These are phyloP conservation scores for Cronartium quercuum DNA, from an alignment of 1,284 basidiomycete species.

Conservation along the genomic window DNA sequence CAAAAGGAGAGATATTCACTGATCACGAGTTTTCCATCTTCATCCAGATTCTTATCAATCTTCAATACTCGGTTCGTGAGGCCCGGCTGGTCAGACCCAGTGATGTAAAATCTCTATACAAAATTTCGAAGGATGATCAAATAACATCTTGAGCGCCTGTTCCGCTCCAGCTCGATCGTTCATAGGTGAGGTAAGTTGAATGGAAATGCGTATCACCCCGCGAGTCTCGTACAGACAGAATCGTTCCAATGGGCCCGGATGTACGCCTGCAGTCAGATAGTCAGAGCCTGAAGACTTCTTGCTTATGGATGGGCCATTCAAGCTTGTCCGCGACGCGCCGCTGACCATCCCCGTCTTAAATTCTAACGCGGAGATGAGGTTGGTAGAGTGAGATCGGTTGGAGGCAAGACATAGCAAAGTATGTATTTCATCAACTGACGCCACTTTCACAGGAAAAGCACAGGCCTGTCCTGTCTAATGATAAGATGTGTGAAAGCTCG, in stretches of 20 bases:
- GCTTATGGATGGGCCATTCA: background rate
- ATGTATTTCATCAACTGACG: too few relatives aligned
- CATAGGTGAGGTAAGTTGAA: background rate
- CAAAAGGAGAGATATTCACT: constrained; percentile 11
- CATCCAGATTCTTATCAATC: constrained; percentile 65
- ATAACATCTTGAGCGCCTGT: background rate
- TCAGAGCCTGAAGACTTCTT: background rate
- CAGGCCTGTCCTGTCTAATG: too few relatives aligned
- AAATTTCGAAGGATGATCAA: background rate
- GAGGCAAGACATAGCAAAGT: too few relatives aligned
- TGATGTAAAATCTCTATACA: constrained; percentile 68
- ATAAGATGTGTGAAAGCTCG: too few relatives aligned
- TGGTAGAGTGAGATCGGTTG: too few relatives aligned
- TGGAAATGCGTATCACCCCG: background rate
- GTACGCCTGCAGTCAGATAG: background rate
- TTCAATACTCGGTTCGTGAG: constrained; percentile 81
- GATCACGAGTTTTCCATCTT: constrained; percentile 36
- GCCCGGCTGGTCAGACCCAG: constrained; percentile 76
- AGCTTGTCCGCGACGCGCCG: background rate
- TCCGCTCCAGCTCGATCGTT: background rate
- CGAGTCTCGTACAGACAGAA: constrained; percentile 36
- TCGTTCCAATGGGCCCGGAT: constrained; percentile 22
- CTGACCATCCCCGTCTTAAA: too few relatives aligned
- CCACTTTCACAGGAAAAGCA: too few relatives aligned
- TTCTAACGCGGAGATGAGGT: too few relatives aligned